Conservation (phyloP, 306 rosid genomes). For the Citrullus amarus region DNA sequence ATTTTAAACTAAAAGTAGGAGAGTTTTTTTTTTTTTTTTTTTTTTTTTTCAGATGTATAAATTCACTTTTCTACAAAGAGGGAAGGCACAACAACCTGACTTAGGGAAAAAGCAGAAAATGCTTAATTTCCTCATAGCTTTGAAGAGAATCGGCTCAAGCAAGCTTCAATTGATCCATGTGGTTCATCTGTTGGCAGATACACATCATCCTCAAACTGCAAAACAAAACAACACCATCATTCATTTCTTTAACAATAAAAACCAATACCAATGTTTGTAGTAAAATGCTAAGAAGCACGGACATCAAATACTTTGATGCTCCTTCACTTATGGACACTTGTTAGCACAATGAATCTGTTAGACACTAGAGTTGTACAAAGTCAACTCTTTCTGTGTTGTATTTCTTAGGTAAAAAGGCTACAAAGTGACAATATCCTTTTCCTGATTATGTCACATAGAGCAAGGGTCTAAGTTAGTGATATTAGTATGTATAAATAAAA, state of each 20-base stretch:
- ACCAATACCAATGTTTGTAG: not conserved
- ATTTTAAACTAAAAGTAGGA: not conserved
- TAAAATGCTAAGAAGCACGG: not conserved
- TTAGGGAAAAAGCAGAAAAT: not conserved
- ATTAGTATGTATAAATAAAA: too few relatives aligned
- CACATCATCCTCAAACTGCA: slow-evolving; percentile 86
- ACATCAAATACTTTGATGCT: not conserved
- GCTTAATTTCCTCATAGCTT: slow-evolving; percentile 34
- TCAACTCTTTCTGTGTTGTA: too few relatives aligned
- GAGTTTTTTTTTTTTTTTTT: not conserved
- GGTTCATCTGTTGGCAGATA: slow-evolving; percentile 92
- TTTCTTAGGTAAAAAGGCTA: too few relatives aligned
- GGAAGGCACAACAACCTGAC: not conserved
- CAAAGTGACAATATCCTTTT: too few relatives aligned
- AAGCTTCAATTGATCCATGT: slow-evolving; percentile 87
- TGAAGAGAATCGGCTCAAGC: slow-evolving; percentile 58
- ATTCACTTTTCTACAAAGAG: not conserved
- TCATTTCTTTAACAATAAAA: not conserved
- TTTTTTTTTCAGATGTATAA: not conserved
- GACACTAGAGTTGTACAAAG: not conserved
- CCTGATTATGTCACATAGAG: too few relatives aligned
- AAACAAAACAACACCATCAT: not conserved
- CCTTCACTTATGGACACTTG: not conserved
- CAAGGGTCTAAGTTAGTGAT: too few relatives aligned
- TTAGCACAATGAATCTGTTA: not conserved